Percentiles rank a stretch among this genome's conserved stretches.
Evolutionary conservation across 2,329 filamentous ascomycete genomes (phyloP).

Genomic region (Pseudocercospora fijiensis): DNA sequence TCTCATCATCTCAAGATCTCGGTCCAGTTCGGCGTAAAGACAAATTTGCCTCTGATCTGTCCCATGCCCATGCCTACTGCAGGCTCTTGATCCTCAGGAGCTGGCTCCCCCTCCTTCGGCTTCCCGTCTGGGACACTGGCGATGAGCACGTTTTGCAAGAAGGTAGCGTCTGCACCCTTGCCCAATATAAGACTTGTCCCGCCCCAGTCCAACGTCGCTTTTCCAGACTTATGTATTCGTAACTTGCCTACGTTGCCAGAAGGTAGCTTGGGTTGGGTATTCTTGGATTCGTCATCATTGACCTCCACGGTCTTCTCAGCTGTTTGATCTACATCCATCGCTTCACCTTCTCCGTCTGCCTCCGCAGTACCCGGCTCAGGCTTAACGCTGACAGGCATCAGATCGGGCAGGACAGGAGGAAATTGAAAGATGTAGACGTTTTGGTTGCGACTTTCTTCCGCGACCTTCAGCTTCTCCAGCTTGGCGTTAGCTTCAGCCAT

Average conservation of each 20-base stretch:
- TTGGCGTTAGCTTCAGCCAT: constrained; percentile 37
- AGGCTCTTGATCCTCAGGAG: constrained; percentile 21
- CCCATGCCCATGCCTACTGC: constrained; percentile 55
- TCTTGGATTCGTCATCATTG: constrained; percentile 4
- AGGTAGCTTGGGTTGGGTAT: constrained; percentile 44
- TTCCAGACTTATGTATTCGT: constrained; percentile 61
- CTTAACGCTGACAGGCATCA: constrained; percentile 44
- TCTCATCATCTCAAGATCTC: constrained; percentile 44
- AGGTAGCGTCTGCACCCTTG: constrained; percentile 56
- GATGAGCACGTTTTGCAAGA: constrained; percentile 60
- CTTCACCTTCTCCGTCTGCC: constrained; percentile 14
- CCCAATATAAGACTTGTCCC: constrained; percentile 59
- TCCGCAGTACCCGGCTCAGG: constrained; percentile 30
- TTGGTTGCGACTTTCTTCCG: constrained; percentile 48
- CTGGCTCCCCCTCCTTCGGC: constrained; percentile 21
- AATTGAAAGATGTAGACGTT: constrained; percentile 64
- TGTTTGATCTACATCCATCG: constrained; percentile 27
- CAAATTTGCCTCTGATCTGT: constrained; percentile 63
- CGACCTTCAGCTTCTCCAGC: constrained; percentile 18
- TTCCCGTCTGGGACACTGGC: constrained; percentile 36
- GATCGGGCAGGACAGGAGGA: constrained; percentile 61
- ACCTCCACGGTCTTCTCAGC: constrained; percentile 12
- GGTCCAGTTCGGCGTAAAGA: constrained; percentile 61
- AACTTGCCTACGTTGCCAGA: constrained; percentile 61
- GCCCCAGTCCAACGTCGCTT: constrained; percentile 63